Base-by-base conservation (phyloP, 805 yeast genomes). In the Candida insectorum region DNA sequence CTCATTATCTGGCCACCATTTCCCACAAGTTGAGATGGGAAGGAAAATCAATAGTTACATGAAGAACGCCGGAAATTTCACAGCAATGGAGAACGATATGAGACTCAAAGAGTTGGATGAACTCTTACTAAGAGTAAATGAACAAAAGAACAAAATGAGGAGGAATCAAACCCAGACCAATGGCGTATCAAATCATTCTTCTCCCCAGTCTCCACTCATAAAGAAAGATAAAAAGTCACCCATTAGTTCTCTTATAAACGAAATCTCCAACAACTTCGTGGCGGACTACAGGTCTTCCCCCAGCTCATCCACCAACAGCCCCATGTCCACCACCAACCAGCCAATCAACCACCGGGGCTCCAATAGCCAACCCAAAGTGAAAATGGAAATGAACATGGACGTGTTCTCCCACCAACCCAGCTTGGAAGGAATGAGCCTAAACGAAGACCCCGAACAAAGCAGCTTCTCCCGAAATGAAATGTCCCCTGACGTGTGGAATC, bases 1-100 rank as follows among this genome's bases (percentile, higher is more conserved):
- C 17, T 21, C 34, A 20, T 20, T 31, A 17, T 31, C 31, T 5
- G 42, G 42, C 4, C 21, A 34, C 14, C 30, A 26, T 5, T 28
- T 30, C 16, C 26, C 30, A 4, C 42, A 39, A 18, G 26, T 39
- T 2, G 39, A 31, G 12, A 24, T 30, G 3, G 42, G 37, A 9
- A 34, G 37, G 16, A 21, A 34, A 8, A 26, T 39, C 9, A 34
- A 29, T 18, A 9, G 23, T n/a, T 31, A 25, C 19, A 39, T 39
- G 42, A 31, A 34, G 14, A 21, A 16, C 8, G 39, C 42, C 4
- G 42, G 42, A 7, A 39, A 39, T 23, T 39, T 31, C 31, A 39
- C 36, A n/a, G 42, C 42, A 11, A 28, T 31, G 19, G 39, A 34
- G 17, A 34, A 39, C 14, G 32, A 31, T 14, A 10, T 26, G 18